Evolutionary conservation across 371 early-diverging fungal genomes (phyloP).

Genomic region (Actinomortierella wolfii): DNA sequence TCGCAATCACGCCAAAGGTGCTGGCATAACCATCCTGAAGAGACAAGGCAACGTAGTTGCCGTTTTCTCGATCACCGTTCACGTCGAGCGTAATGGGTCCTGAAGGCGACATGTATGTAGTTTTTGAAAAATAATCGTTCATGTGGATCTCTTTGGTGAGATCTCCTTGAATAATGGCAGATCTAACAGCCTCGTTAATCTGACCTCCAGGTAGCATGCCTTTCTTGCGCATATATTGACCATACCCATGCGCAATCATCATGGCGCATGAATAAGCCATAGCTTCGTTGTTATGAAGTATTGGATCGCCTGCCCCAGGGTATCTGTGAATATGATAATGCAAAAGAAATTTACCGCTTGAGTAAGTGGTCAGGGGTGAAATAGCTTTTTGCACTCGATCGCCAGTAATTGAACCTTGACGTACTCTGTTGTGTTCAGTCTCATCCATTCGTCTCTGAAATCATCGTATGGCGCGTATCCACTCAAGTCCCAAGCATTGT

Average conservation of each 20-base stretch:
- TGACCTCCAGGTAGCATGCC: not conserved
- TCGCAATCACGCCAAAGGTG: constrained; percentile 1
- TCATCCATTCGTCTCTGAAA: constrained; percentile 16
- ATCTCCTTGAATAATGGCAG: constrained; percentile 6
- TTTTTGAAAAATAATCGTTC: not conserved
- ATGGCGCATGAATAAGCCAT: constrained; percentile 24
- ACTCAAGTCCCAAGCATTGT: constrained; percentile 9
- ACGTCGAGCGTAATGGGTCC: constrained; percentile 13
- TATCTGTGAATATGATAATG: constrained; percentile 3
- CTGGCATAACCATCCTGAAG: constrained; percentile 6
- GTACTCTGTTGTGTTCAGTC: constrained; percentile 20
- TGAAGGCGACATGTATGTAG: constrained; percentile 9
- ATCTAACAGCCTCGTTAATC: not conserved
- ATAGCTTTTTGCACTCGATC: no score
- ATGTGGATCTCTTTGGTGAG: constrained; percentile 3
- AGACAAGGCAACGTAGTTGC: constrained; percentile 8
- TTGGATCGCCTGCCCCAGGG: constrained; percentile 14
- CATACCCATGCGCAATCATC: constrained; percentile 25
- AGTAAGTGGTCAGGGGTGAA: no score
- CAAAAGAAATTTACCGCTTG: not conserved
- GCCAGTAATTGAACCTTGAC: not conserved
- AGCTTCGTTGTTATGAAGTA: constrained; percentile 8
- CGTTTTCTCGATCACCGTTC: constrained; percentile 13
- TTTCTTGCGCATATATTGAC: constrained; percentile 1
- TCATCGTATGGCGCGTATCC: constrained; percentile 20